Base-by-base conservation (phyloP, 257 asterid genomes). In the Gentiana dahurica region DNA sequence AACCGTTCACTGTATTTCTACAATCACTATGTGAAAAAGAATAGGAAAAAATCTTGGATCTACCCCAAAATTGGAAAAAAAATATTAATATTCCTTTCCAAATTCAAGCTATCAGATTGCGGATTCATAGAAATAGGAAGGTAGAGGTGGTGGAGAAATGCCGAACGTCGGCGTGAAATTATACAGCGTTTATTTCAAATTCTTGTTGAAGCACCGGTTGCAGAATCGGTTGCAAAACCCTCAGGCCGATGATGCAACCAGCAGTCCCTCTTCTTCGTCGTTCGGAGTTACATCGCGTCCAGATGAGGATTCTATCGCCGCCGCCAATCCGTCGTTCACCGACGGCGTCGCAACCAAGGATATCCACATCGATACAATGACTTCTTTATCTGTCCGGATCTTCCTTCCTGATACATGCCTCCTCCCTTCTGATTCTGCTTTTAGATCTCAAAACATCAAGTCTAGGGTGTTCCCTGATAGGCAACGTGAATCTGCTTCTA, bases 311-410 rank as follows among this genome's bases (percentile, higher is more conserved):
- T 69, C 89, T 13, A 51, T 76, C 9, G 84, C 81, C 3, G 79
- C 96, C 12, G 71, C 93, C 1, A 91, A 81, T 60, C 98, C 96
- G 53, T 64, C 82, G 5, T 91, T 91, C 75, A 65, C 90, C 65
- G 96, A 91, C 55, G 96, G 95, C 38, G 98, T 91, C 43, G 96
- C 96, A 56, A 85, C 98, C 15, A 91, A 91, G 60, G 96, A 91
- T 39, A 73, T 87, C 32, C 96, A 91, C 59, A 82, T 91, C 44
- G 98, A 87, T 72, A 94, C 93, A 10, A 45, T 80, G 39, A 87
- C 94, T 4, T 81, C 88, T 53, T 81, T 87, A 41, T 80, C 95
- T 9, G 52, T 91, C 37, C 89, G 98, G 34, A 77, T 91, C 10
- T 91, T 91, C 53, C 86, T 91, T 11, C 98, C 98, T 1, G 95